Evolutionary conservation across 2,329 filamentous ascomycete species (phyloP).

Genomic region (Dothideomycetes sp.): DNA sequence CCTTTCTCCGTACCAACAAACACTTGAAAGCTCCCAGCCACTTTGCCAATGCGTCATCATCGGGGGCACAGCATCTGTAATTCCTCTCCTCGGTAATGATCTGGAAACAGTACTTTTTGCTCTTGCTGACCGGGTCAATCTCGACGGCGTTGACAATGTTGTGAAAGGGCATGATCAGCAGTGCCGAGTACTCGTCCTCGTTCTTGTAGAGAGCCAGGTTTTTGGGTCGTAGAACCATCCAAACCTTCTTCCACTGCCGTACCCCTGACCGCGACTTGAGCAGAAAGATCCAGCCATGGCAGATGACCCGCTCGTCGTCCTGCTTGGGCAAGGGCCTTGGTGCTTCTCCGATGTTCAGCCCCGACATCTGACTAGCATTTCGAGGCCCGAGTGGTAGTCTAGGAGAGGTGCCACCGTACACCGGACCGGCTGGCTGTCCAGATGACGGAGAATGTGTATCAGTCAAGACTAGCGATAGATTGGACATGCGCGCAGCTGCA

Average conservation of each 20-base stretch:
- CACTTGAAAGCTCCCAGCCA: conserved; percentile 91
- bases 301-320: conserved; percentile 81
- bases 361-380: conserved; percentile 55
- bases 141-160: conserved; percentile 84
- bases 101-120: conserved; percentile 79
- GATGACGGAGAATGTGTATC: conserved; percentile 13
- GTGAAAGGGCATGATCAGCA: conserved; percentile 68
- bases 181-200: conserved; percentile 76
- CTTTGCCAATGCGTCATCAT: conserved; percentile 72
- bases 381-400: conserved; percentile 23
- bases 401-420: conserved; percentile 14
- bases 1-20: conserved; percentile 58
- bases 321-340: conserved; percentile 28
- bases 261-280: conserved; percentile 75
- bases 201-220: conserved; percentile 89
- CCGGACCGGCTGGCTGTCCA: conserved; percentile 15
- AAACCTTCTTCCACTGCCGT: conserved; percentile 87
- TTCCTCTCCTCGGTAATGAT: conserved; percentile 81
- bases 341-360: conserved; percentile 22
- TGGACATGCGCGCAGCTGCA: conserved; percentile 20
- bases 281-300: conserved; percentile 81
- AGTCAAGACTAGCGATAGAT: conserved; percentile 17
- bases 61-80: conserved; percentile 45
- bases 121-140: conserved; percentile 75
- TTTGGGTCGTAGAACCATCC: conserved; percentile 79